Evolutionary conservation across 768 basidiomycete species (phyloP).

Genomic region (Tulasnella sp.): DNA sequence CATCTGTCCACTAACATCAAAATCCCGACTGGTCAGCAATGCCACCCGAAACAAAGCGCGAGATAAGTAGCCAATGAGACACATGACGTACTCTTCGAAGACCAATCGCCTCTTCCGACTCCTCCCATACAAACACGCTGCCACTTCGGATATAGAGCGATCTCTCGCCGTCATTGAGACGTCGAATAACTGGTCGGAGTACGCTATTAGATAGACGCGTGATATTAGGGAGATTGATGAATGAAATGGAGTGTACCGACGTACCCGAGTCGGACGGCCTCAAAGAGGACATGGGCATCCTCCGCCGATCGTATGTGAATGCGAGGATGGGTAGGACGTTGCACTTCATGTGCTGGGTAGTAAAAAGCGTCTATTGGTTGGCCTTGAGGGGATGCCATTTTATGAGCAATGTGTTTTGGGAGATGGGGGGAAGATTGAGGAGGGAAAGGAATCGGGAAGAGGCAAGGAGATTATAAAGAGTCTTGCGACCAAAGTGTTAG

Average conservation of each 20-base stretch:
- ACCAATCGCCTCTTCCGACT: conserved; percentile 51
- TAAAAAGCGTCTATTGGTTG: conserved; percentile 21
- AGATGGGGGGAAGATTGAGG: not conserved
- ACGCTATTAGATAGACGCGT: conserved; percentile 19
- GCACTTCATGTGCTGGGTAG: conserved; percentile 34
- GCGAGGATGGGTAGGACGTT: conserved; percentile 50
- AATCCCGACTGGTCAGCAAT: not conserved
- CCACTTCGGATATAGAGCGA: conserved; percentile 43
- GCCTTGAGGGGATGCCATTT: not conserved
- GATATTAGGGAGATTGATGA: not conserved
- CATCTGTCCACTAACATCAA: conserved; percentile 37
- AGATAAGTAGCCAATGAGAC: not conserved
- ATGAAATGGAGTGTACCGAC: not conserved
- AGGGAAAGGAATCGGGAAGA: not conserved
- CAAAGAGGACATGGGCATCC: conserved; percentile 53
- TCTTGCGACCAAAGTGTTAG: too few species aligned
- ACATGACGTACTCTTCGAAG: conserved; percentile 33
- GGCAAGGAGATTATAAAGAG: too few species aligned
- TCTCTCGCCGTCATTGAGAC: conserved; percentile 47
- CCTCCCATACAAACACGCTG: conserved; percentile 57
- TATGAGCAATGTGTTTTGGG: not conserved
- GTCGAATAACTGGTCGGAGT: conserved; percentile 38
- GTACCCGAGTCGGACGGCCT: conserved; percentile 42
- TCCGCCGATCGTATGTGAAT: conserved; percentile 53
- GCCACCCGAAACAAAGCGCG: not conserved